These are phyloP conservation scores for Aphanomyces astaci DNA, from an alignment of 352 stramenopile genomes.

Conservation along the genomic window DNA sequence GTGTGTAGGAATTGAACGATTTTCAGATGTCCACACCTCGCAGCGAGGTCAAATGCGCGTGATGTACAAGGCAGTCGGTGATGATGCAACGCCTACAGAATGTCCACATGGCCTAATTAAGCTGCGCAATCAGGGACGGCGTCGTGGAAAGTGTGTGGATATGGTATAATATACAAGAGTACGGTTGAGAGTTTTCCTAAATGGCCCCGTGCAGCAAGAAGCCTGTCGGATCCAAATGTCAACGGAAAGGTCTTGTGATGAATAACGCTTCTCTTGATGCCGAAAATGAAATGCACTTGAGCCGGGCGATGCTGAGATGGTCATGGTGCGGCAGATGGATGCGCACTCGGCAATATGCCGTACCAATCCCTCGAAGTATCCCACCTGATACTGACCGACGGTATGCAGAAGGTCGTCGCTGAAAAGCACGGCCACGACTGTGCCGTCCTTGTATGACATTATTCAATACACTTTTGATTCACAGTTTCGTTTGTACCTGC, in stretches of 20 bases:
- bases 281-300: background rate
- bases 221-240: background rate
- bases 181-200: background rate
- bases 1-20: background rate
- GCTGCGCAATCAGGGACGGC: background rate
- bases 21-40: background rate
- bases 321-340: background rate
- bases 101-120: constrained; percentile 2
- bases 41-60: background rate
- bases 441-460: too few relatives aligned
- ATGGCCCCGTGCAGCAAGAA: background rate
- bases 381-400: background rate
- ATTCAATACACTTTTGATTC: background rate
- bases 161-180: background rate
- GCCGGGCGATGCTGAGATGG: background rate
- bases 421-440: background rate
- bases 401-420: background rate
- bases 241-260: background rate
- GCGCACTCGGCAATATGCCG: background rate
- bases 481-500: background rate
- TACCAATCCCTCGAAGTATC: background rate
- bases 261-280: background rate
- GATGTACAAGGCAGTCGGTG: background rate
- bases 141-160: background rate
- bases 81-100: background rate